Percentiles rank a stretch among this genome's conserved stretches.
phyloP scores from a whole-genome alignment of 495 filamentous ascomycete species.

The Penicillium parvum region DNA sequence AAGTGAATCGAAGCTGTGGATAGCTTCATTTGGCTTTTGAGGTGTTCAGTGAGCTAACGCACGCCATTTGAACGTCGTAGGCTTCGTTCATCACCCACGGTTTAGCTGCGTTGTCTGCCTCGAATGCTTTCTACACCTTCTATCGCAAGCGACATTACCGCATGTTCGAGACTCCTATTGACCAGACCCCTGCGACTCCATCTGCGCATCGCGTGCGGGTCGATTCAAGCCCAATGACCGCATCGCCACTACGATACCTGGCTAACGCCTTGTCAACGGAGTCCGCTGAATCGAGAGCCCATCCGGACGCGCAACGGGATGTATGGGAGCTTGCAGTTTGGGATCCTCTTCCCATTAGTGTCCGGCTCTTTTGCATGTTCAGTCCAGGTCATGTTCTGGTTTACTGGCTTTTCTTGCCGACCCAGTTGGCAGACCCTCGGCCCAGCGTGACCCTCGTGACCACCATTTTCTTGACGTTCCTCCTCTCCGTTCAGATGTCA shows the following conservation, averaged over 20 bases:
- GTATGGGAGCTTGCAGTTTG: slow-evolving; percentile 95
- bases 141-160: slow-evolving; percentile 79
- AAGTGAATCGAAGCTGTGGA: slow-evolving; percentile 37
- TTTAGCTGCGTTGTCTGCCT: slow-evolving; percentile 57
- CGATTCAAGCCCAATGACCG: slow-evolving; percentile 74
- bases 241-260: slow-evolving; percentile 75
- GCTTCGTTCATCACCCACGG: slow-evolving; percentile 62
- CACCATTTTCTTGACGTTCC: slow-evolving; percentile 61
- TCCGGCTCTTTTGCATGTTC: slow-evolving; percentile 84
- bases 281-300: slow-evolving; percentile 67
- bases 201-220: slow-evolving; percentile 87
- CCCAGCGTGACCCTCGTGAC: slow-evolving; percentile 83
- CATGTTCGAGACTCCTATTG: slow-evolving; percentile 81
- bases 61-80: slow-evolving; percentile 35
- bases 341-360: slow-evolving; percentile 81
- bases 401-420: slow-evolving; percentile 81
- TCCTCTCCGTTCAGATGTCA: slow-evolving; percentile 75
- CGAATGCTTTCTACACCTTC: slow-evolving; percentile 83
- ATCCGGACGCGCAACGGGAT: slow-evolving; percentile 78
- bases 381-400: slow-evolving; percentile 87
- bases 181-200: slow-evolving; percentile 68
- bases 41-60: slow-evolving; percentile 1
- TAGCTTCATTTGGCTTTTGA: neutral
- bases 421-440: slow-evolving; percentile 65
- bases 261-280: slow-evolving; percentile 57